Evolutionary conservation across 331 rosid genomes (phyloP).

Genomic region (Pyrus hybrid): DNA sequence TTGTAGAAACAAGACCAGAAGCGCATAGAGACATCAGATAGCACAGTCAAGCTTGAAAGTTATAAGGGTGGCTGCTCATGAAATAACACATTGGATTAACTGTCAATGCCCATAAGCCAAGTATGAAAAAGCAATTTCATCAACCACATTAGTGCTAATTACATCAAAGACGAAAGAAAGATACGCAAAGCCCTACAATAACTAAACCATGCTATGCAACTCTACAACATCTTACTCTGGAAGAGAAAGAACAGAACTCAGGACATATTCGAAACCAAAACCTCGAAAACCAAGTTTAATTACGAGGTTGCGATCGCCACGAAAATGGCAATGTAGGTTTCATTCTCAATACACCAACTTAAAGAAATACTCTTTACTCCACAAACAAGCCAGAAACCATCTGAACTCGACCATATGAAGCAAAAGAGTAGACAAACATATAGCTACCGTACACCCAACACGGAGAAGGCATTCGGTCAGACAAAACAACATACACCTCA

Average conservation of each 20-base stretch:
- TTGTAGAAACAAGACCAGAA: constrained; percentile 10
- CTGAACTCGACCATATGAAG: constrained; percentile 19
- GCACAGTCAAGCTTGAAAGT: constrained; percentile 6
- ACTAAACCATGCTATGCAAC: constrained; percentile 8
- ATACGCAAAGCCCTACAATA: constrained; percentile 1
- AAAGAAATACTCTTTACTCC: constrained; percentile 9
- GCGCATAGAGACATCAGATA: constrained; percentile 4
- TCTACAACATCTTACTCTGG: constrained; percentile 33
- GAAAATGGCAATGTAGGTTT: constrained; percentile 13
- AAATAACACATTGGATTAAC: background rate
- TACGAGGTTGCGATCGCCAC: constrained; percentile 2
- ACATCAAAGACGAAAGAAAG: background rate
- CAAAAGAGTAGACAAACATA: constrained; percentile 2
- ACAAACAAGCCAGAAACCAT: constrained; percentile 11
- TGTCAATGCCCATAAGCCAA: background rate
- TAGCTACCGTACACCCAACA: background rate
- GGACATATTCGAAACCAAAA: constrained; percentile 1
- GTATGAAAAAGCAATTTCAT: constrained; percentile 10
- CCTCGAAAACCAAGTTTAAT: constrained; percentile 11
- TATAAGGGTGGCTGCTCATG: constrained; percentile 3
- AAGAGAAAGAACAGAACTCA: constrained; percentile 26
- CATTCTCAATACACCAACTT: constrained; percentile 1
- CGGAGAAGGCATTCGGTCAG: constrained; percentile 34
- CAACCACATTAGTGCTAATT: background rate
- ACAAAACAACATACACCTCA: constrained; percentile 70